These are phyloP conservation scores for Herpomyces periplanetae DNA, from an alignment of 2,329 filamentous ascomycete species.

Conservation along the genomic window DNA sequence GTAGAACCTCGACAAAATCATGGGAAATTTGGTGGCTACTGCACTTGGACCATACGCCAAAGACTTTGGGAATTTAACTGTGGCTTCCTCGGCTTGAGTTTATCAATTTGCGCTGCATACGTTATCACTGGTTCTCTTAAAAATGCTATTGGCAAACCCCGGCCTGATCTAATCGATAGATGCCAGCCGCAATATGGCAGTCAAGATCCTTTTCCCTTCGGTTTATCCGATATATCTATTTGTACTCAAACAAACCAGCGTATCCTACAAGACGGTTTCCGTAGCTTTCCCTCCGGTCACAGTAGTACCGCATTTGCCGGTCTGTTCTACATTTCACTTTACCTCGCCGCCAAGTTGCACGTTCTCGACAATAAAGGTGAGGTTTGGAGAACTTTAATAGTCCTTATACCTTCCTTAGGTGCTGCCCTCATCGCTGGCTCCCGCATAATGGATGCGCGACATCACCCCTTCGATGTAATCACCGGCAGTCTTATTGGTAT, in stretches of 20 bases:
- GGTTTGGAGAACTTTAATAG: slow-evolving; percentile 16
- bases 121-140: slow-evolving; percentile 26
- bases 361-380: slow-evolving; percentile 29
- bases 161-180: slow-evolving; percentile 55
- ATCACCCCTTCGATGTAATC: slow-evolving; percentile 27
- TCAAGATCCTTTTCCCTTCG: neutral
- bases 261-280: slow-evolving; percentile 39
- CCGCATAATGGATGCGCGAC: slow-evolving; percentile 25
- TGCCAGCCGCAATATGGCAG: slow-evolving; percentile 22
- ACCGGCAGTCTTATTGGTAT: slow-evolving; percentile 19
- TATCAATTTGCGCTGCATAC: slow-evolving; percentile 15
- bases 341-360: slow-evolving; percentile 41
- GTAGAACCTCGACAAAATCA: no score
- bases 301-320: slow-evolving; percentile 40
- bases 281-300: slow-evolving; percentile 45
- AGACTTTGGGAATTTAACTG: slow-evolving; percentile 21
- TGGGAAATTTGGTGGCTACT: no score
- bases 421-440: slow-evolving; percentile 27
- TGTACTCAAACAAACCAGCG: slow-evolving; percentile 31
- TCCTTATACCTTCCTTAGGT: slow-evolving; percentile 17
- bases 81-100: slow-evolving; percentile 15
- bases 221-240: slow-evolving; percentile 6
- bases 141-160: slow-evolving; percentile 41
- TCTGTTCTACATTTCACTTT: slow-evolving; percentile 29
- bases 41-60: slow-evolving; percentile 10